These are phyloP conservation scores for Fusarium armeniacum DNA, from an alignment of 2,329 filamentous ascomycete genomes.

Conservation along the genomic window DNA sequence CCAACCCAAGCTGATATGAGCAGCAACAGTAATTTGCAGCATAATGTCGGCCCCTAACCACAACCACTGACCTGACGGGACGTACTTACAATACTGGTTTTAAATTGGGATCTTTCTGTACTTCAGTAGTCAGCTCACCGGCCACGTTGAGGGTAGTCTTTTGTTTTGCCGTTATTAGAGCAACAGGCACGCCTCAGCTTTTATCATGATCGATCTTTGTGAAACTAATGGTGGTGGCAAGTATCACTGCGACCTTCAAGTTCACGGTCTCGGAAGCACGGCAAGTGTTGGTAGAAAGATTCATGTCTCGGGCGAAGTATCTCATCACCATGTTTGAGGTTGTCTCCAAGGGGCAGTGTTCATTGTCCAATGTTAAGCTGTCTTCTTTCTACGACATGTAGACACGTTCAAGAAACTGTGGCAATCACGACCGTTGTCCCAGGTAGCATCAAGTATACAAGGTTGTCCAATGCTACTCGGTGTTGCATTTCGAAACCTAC, in stretches of 20 bases:
- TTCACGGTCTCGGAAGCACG: too few species aligned
- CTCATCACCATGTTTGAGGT: neutral
- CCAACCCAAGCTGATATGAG: neutral
- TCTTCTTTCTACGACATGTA: neutral
- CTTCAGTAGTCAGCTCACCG: too few species aligned
- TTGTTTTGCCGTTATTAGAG: too few species aligned
- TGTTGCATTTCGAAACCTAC: neutral
- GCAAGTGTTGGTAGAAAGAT: too few species aligned
- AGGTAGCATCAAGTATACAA: neutral
- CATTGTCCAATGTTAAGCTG: neutral
- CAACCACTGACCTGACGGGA: accelerated
- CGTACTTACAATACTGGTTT: too few species aligned
- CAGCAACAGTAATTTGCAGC: neutral
- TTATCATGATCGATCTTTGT: too few species aligned
- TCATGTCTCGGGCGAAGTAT: too few species aligned
- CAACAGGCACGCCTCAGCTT: too few species aligned
- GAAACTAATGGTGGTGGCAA: too few species aligned
- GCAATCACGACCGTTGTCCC: neutral
- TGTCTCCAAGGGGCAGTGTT: neutral
- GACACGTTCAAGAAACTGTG: neutral
- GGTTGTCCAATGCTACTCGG: neutral
- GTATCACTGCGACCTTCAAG: too few species aligned
- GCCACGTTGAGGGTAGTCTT: too few species aligned
- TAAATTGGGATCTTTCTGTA: too few species aligned
- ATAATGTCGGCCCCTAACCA: accelerated